Evolutionary conservation across 768 basidiomycete genomes (phyloP), one percentile per base, ranked within the genome.

Genomic region (Leccinum truebloodii): DNA sequence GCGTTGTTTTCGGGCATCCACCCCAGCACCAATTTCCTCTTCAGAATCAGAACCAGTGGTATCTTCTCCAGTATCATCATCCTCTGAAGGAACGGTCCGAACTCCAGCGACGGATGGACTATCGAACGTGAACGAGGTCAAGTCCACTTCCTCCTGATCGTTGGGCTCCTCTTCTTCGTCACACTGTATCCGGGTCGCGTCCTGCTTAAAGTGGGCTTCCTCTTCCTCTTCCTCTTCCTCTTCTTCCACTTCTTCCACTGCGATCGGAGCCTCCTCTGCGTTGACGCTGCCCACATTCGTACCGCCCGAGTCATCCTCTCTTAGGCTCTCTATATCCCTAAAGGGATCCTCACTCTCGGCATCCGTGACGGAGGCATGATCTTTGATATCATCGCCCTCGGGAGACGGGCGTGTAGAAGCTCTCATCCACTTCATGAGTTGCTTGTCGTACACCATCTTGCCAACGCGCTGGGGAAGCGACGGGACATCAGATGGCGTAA

Each of bases 291-390:
- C 57, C 44, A 54, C 62, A 16, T 59, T 32, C 20, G 60, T 48
- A 14, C 77, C 75, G 51, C 70, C 71, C 13, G 74, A 74, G 24
- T 83, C 80, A 58, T 89, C 89, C 58, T 90, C 89, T 35, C 83
- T 78, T 67, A 95, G 71, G 66, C 93, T 94, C 70, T 96, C 95
- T 57, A 98, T 89, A 66, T 95, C 95, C 34, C 85, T 84, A 75
- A 98, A 98, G 8, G 93, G 91, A 77, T 98, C 95, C 65, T 93
- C 92, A 62, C 90, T 91, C 48, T 82, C 79, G 46, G 82, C 79
- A 77, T 68, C 61, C 71, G 73, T 65, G 63, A 71, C 62, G 56
- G 69, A 56, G 56, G 70, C 58, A 59, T 76, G 62, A 65, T 77
- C 64, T 59, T 58, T 67, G 26, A 72, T 62, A 44, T 74, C 73